These are phyloP conservation scores for Fusarium mexicanum DNA, from an alignment of 2,329 filamentous ascomycete genomes.

Conservation along the genomic window DNA sequence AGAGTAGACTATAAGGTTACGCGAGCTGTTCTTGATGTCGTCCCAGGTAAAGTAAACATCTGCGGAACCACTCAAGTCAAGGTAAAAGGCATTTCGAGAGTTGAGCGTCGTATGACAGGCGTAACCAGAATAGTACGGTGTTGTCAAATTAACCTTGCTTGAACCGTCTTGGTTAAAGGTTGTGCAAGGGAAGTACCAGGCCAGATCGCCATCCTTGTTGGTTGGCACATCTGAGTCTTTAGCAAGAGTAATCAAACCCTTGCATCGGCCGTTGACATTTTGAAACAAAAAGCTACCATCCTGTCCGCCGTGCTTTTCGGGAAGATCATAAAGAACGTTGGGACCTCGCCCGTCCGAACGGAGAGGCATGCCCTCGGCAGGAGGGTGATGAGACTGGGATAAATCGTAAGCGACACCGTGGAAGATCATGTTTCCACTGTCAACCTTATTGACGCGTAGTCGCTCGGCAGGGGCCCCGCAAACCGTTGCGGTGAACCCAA, in stretches of 20 bases:
- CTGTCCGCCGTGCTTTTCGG: conserved; percentile 82
- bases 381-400: conserved; percentile 78
- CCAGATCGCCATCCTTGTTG: conserved; percentile 76
- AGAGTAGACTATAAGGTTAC: conserved; percentile 94
- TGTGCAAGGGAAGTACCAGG: conserved; percentile 97
- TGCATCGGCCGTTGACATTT: conserved; percentile 97
- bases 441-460: conserved; percentile 84
- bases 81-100: conserved; percentile 80
- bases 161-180: conserved; percentile 95
- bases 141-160: conserved; percentile 76
- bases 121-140: conserved; percentile 83
- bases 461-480: conserved; percentile 78
- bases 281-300: conserved; percentile 98
- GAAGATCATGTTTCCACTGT: conserved; percentile 90
- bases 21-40: conserved; percentile 86
- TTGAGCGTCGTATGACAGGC: conserved; percentile 82
- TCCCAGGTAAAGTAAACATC: conserved; percentile 98
- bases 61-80: conserved; percentile 70
- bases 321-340: conserved; percentile 89
- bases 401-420: conserved; percentile 92
- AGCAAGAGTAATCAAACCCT: conserved; percentile 81
- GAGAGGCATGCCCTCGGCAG: conserved; percentile 78
- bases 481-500: conserved; percentile 91
- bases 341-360: conserved; percentile 60
- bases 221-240: conserved; percentile 81